These are phyloP conservation scores for Brassica hybrid DNA, from an alignment of 441 rosid species.

Conservation along the genomic window DNA sequence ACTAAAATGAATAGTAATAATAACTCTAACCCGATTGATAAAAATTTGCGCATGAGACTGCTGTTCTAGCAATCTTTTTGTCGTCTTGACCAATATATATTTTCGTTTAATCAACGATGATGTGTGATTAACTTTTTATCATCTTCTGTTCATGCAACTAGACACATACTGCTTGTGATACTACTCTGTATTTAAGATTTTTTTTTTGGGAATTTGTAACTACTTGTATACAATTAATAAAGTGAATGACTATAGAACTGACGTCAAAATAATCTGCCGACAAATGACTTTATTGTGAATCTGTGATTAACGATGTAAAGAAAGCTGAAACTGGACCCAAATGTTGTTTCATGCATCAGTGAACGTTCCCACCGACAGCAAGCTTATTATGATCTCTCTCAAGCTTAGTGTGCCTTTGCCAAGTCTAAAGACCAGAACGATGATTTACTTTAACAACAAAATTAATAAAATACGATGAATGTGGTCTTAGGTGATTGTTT, in stretches of 20 bases:
- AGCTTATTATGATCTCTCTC: slow-evolving; percentile 26
- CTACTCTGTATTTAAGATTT: neutral
- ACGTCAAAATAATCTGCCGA: slow-evolving; percentile 36
- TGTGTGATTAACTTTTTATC: neutral
- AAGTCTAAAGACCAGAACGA: slow-evolving; percentile 22
- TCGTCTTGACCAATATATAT: neutral
- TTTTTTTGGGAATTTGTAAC: neutral
- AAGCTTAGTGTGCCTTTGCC: slow-evolving; percentile 33
- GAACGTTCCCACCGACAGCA: slow-evolving; percentile 38
- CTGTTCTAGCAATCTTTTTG: neutral
- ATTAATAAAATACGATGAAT: slow-evolving; percentile 1
- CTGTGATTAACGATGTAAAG: slow-evolving; percentile 16
- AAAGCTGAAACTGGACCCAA: slow-evolving; percentile 25
- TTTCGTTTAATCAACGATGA: neutral
- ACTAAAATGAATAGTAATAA: neutral
- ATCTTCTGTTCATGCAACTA: neutral
- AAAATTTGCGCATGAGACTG: slow-evolving; percentile 5
- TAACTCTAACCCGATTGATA: neutral
- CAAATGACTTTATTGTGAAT: slow-evolving; percentile 25
- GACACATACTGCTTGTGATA: neutral
- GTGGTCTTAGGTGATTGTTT: slow-evolving; percentile 38
- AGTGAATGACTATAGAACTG: slow-evolving; percentile 8
- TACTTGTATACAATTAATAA: neutral
- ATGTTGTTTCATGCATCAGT: slow-evolving; percentile 29
- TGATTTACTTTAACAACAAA: slow-evolving; percentile 7